Evolutionary conservation across 2,329 filamentous ascomycete genomes (phyloP), one percentile per base, ranked within the genome.

Genomic region (Teratosphaeria epicoccoides): DNA sequence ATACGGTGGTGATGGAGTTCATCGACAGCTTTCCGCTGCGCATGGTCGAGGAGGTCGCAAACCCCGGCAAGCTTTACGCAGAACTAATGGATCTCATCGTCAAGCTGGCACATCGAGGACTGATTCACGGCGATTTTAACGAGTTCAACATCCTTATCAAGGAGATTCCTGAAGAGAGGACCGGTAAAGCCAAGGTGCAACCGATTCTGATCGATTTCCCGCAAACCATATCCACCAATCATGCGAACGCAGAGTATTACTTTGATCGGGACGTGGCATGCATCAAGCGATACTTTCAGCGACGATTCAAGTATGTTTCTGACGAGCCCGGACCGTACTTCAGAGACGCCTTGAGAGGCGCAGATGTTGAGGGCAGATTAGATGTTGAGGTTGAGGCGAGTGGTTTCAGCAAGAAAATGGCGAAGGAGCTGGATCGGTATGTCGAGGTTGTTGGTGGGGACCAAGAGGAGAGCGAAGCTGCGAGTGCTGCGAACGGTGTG

Each of bases 111-210:
- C 82, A 82, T 55, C 83, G 90, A 60, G 93, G 93, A 6, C 74
- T 98, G 46, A 98, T 98, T 55, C 93, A 98, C 66, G 93, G 93
- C 56, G 93, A 98, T 68, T 98, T 94, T 74, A 98, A 98, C 73
- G 94, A 98, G 70, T 98, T 98, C 77, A 98, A 98, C 68, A 91
- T 98, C 57, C 75, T 98, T 28, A 83, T 98, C 67, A 88, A 93
- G 66, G 91, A 97, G 68, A 83, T 98, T 66, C 88, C 93, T 66
- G 91, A 97, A 67, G 65, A 75, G 43, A 50, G 50, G 29, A 43
- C 46, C 9, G 57, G 50, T 20, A 60, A 59, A 23, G 65, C 86
- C 50, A 76, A 69, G 28, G 73, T 95, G 24, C 82, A 81, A 6
- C 93, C 93, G 0, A 81, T 96, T 50, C 73, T 98, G 45, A 98